Evolutionary conservation across 2,329 filamentous ascomycete genomes (phyloP), one percentile per base, ranked within the genome.

Genomic region (Pseudogymnoascus sp.): DNA sequence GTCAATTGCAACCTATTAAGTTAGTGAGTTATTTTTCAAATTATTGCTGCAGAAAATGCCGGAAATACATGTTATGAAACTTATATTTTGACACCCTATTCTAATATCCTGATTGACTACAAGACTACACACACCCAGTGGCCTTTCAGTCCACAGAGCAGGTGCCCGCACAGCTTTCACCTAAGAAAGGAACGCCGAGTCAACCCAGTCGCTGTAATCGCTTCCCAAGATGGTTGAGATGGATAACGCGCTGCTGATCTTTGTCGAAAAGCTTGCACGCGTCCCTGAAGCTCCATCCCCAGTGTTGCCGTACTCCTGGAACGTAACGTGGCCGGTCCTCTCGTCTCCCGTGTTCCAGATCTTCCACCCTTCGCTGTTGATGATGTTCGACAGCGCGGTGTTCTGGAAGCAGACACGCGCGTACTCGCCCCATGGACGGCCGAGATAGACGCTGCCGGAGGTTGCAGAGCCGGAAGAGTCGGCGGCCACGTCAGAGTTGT

Each of bases 271-370:
- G 62, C 67, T 74, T 8, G 78, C 81, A 63, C 82, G 71, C 3
- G 74, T 78, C 0, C 81, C 80, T 38, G 70, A 68, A 6, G 81
- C 73, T 2, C 82, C 82, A 60, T 70, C 68, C 1, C 83, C 82
- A 11, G 74, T 76, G 67, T 85, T 85, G 22, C 67, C 73, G 67
- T 77, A 84, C 70, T 85, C 83, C n/a, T 72, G 75, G 61, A 79
- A 83, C 11, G 72, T 72, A 14, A 83, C 78, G 61, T 79, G 66
- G 9, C 74, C 76, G 1, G 79, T 83, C 20, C 73, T 75, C 3
- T 73, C 65, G 12, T 75, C 69, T 30, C 68, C 70, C 11, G 64
- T 71, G 35, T 73, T 73, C 82, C 82, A 85, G 22, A 71, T 66
- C 5, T 70, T 68, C 81, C 82, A 84, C 1, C 82, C 82, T 2